Percentiles rank a stretch among this genome's conserved stretches.
phyloP scores from a whole-genome alignment of 345 rosid species.

The Atalantia buxifolia region DNA sequence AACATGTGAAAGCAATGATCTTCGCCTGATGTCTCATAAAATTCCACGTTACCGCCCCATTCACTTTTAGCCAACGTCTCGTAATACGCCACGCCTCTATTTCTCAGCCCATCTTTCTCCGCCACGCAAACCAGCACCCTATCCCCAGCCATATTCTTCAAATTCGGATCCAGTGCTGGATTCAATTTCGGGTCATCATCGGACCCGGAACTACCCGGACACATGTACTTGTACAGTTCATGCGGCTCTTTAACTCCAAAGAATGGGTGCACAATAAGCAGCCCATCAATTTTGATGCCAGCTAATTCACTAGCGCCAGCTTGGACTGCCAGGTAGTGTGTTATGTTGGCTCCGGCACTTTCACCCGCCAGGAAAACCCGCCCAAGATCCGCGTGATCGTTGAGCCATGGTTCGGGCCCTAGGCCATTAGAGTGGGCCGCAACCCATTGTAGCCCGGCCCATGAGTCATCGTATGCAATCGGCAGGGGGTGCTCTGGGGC shows the following conservation, averaged over 20 bases:
- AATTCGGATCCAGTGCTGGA: conserved; percentile 28
- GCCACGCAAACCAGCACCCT: conserved; percentile 43
- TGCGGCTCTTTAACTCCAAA: conserved; percentile 32
- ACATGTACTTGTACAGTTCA: conserved; percentile 26
- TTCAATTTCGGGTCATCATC: conserved; percentile 35
- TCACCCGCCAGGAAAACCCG: conserved; percentile 35
- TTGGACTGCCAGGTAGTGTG: conserved; percentile 24
- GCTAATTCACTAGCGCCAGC: conserved; percentile 23
- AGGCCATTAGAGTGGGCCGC: conserved; percentile 17
- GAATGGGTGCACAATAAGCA: conserved; percentile 35
- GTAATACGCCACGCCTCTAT: conserved; percentile 24
- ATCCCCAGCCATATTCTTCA: conserved; percentile 29
- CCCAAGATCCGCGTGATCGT: conserved; percentile 23
- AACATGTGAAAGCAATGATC: conserved; percentile 35
- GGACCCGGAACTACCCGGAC: conserved; percentile 33
- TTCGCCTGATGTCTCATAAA: conserved; percentile 25
- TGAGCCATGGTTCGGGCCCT: conserved; percentile 33
- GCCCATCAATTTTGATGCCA: conserved; percentile 15
- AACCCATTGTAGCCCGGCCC: conserved; percentile 37
- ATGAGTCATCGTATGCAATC: conserved; percentile 38
- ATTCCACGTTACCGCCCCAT: conserved; percentile 30
- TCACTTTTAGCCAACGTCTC: conserved; percentile 25
- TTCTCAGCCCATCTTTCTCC: conserved; percentile 34
- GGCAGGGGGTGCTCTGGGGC: conserved; percentile 43
- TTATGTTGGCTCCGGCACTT: conserved; percentile 41